Percentiles rank a stretch among this genome's conserved stretches.
These are phyloP conservation scores for Entomortierella beljakovae DNA, from an alignment of 192 early-diverging fungal species.

Conservation along the genomic window DNA sequence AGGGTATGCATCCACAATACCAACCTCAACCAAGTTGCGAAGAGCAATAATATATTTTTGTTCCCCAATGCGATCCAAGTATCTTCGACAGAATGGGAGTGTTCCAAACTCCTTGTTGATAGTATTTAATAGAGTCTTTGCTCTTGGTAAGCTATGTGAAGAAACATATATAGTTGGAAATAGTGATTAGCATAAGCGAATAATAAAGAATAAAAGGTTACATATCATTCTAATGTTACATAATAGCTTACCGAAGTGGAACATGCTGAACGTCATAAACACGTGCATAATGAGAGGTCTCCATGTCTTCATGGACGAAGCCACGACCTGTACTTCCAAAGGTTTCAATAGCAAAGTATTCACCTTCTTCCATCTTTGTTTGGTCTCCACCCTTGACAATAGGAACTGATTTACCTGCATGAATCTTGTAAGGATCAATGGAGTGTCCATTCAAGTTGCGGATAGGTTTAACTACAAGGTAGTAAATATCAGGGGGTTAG, in stretches of 20 bases:
- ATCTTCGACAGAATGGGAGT: constrained; percentile 94
- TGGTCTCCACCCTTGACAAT: constrained; percentile 90
- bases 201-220: background rate
- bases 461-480: constrained; percentile 82
- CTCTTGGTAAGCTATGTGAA: constrained; percentile 68
- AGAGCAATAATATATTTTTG: constrained; percentile 88
- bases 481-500: background rate
- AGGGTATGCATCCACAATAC: constrained; percentile 87
- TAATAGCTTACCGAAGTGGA: constrained; percentile 67
- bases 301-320: constrained; percentile 89
- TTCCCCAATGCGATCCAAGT: constrained; percentile 95
- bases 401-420: constrained; percentile 94
- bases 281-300: constrained; percentile 92
- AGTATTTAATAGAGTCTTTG: constrained; percentile 79
- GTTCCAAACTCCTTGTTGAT: constrained; percentile 95
- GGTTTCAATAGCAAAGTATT: constrained; percentile 96
- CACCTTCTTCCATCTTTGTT: constrained; percentile 97
- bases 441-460: constrained; percentile 97
- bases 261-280: constrained; percentile 68
- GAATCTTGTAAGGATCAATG: constrained; percentile 92
- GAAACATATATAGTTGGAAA: background rate
- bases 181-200: background rate
- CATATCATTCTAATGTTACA: background rate
- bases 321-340: constrained; percentile 96
- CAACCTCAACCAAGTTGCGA: constrained; percentile 85